Evolutionary conservation across 495 filamentous ascomycete genomes (phyloP).

Genomic region (Penicillium pulvis): DNA sequence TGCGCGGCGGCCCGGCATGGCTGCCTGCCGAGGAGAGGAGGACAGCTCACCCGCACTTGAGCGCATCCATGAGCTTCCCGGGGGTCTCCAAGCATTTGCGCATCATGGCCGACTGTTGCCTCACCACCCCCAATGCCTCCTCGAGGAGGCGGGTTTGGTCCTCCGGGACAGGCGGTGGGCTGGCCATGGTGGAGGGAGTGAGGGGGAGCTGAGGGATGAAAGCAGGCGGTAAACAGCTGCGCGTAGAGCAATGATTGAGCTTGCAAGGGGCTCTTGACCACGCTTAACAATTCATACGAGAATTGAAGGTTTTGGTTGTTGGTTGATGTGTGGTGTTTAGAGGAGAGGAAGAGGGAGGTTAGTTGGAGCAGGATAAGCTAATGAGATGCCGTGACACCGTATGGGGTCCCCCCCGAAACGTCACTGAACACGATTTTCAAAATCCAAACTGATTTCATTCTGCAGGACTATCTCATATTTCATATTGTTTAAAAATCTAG

Average conservation of each 20-base stretch:
- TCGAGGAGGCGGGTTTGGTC: constrained; percentile 94
- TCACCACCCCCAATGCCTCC: constrained; percentile 93
- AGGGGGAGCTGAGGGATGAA: constrained; percentile 26
- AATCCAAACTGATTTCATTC: neutral
- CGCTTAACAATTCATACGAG: constrained; percentile 15
- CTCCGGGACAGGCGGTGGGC: constrained; percentile 70
- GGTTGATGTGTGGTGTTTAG: constrained; percentile 2
- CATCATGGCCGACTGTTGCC: constrained; percentile 95
- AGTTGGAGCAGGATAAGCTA: constrained; percentile 21
- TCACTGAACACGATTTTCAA: constrained; percentile 12
- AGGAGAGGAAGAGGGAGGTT: constrained; percentile 2
- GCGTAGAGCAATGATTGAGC: constrained; percentile 24
- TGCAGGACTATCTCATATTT: too few species aligned
- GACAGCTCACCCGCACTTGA: constrained; percentile 88
- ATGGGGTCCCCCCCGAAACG: constrained; percentile 23
- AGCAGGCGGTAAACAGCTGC: constrained; percentile 36
- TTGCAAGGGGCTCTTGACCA: constrained; percentile 13
- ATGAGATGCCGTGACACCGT: constrained; percentile 14
- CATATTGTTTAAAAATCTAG: too few species aligned
- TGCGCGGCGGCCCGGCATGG: constrained; percentile 26
- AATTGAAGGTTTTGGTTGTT: constrained; percentile 4
- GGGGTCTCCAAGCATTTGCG: constrained; percentile 96
- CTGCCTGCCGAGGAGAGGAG: constrained; percentile 35
- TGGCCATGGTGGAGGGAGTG: constrained; percentile 49
- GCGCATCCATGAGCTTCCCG: constrained; percentile 98